A percentile compares a stretch with the other conserved stretches of the same genome.
Conservation (phyloP, 2,329 filamentous ascomycete genomes). For the Pseudogymnoascus sp. region DNA sequence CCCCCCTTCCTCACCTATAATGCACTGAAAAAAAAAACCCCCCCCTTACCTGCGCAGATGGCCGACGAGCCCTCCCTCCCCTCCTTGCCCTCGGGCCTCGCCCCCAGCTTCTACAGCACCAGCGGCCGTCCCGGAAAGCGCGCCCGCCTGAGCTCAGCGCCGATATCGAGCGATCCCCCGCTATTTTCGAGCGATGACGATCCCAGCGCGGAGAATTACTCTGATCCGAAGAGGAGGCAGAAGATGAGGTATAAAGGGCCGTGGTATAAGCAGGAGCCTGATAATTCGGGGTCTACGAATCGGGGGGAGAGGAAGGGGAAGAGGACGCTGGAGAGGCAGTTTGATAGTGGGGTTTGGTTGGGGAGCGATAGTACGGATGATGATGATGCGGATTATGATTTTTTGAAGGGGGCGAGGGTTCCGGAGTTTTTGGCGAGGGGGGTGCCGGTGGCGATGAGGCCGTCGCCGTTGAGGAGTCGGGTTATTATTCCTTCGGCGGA, state of each 20-base stretch:
- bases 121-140: slow-evolving; percentile 32
- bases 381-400: slow-evolving; percentile 33
- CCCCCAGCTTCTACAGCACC: slow-evolving; percentile 16
- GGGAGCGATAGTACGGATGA: slow-evolving; percentile 49
- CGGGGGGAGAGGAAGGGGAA: slow-evolving; percentile 30
- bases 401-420: slow-evolving; percentile 13
- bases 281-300: slow-evolving; percentile 15
- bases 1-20: not conserved
- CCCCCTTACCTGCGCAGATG: slow-evolving; percentile 25
- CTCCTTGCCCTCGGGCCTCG: slow-evolving; percentile 25
- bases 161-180: slow-evolving; percentile 60
- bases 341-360: slow-evolving; percentile 65
- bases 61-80: slow-evolving; percentile 34
- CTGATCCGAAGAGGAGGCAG: slow-evolving; percentile 41
- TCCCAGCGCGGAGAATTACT: slow-evolving; percentile 58
- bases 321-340: slow-evolving; percentile 49
- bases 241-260: slow-evolving; percentile 59
- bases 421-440: not conserved
- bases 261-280: slow-evolving; percentile 58
- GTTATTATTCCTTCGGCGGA: not conserved
- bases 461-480: not conserved
- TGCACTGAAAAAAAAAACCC: not conserved
- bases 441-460: not conserved
- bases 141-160: slow-evolving; percentile 25
- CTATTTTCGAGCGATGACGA: slow-evolving; percentile 69